Conservation (phyloP, 306 rosid genomes). For the Vicia villosa region DNA sequence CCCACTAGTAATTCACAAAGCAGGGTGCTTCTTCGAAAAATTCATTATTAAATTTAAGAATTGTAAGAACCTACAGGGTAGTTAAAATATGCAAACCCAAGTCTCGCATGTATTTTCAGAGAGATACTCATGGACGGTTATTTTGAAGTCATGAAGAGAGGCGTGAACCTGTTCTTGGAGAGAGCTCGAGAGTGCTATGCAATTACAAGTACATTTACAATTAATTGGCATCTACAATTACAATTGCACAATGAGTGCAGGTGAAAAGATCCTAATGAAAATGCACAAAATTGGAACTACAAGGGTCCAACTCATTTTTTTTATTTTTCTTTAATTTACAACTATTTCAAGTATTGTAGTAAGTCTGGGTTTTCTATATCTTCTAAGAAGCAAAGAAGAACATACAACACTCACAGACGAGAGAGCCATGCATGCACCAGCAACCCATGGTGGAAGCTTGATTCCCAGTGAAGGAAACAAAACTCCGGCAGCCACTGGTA, state of each 20-base stretch:
- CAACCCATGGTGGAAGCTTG: conserved; percentile 94
- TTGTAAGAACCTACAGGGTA: background rate
- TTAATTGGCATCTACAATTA: conserved; percentile 45
- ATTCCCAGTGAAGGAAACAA: conserved; percentile 74
- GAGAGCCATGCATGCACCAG: conserved; percentile 98
- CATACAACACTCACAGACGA: conserved; percentile 97
- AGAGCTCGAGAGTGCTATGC: background rate
- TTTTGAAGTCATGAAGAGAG: background rate
- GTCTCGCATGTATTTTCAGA: background rate
- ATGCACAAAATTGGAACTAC: conserved; percentile 51
- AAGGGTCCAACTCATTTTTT: conserved; percentile 38
- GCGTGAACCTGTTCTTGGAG: background rate
- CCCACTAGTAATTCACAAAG: background rate
- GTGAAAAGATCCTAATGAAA: conserved; percentile 15
- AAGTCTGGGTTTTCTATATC: conserved; percentile 88
- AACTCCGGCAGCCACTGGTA: conserved; percentile 90
- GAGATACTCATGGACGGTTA: background rate
- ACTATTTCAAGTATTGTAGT: conserved; percentile 84
- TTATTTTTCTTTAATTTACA: conserved; percentile 59
- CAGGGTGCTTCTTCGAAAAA: background rate
- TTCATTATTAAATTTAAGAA: background rate
- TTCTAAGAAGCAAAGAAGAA: conserved; percentile 83
- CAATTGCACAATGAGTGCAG: conserved; percentile 37
- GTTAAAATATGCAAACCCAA: background rate
- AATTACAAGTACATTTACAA: conserved; percentile 49